Conservation (phyloP, 345 rosid species). For the Hypericum androsaemum region DNA sequence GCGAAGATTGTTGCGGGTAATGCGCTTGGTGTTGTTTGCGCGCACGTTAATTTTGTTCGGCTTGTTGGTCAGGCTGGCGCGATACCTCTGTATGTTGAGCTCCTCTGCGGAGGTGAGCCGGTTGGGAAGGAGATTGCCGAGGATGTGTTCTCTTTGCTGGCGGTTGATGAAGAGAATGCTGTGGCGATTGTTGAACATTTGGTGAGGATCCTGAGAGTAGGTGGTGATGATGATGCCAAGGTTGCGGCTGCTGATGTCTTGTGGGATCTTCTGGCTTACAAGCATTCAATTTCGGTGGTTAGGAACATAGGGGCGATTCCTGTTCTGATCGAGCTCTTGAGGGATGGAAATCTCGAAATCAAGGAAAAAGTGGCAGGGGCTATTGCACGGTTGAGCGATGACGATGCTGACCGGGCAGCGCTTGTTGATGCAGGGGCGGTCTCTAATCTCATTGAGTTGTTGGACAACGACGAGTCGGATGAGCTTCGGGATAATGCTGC, state of each 20-base stretch:
- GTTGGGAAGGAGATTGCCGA: conserved; percentile 49
- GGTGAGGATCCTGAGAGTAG: conserved; percentile 53
- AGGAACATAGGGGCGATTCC: conserved; percentile 54
- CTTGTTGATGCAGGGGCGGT: conserved; percentile 34
- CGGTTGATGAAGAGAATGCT: conserved; percentile 47
- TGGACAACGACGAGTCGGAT: conserved; percentile 32
- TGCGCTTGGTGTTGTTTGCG: conserved; percentile 42
- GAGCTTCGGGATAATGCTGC: conserved; percentile 41
- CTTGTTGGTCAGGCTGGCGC: conserved; percentile 46
- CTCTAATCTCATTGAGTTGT: conserved; percentile 31
- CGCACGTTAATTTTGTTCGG: conserved; percentile 41
- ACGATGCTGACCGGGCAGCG: conserved; percentile 30
- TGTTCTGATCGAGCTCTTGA: conserved; percentile 33
- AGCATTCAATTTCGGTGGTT: conserved; percentile 37
- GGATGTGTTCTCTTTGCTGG: conserved; percentile 48
- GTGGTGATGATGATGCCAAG: conserved; percentile 41
- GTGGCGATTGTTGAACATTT: conserved; percentile 36
- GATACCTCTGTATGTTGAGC: conserved; percentile 50
- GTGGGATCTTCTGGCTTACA: conserved; percentile 47
- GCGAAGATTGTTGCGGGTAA: conserved; percentile 45
- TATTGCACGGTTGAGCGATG: conserved; percentile 44
- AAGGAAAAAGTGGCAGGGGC: conserved; percentile 42
- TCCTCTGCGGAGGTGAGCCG: conserved; percentile 38
- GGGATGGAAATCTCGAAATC: conserved; percentile 29
- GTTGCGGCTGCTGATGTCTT: conserved; percentile 46